Evolutionary conservation across 78 protist species (phyloP).

Genomic region (Bigelowiella natans): DNA sequence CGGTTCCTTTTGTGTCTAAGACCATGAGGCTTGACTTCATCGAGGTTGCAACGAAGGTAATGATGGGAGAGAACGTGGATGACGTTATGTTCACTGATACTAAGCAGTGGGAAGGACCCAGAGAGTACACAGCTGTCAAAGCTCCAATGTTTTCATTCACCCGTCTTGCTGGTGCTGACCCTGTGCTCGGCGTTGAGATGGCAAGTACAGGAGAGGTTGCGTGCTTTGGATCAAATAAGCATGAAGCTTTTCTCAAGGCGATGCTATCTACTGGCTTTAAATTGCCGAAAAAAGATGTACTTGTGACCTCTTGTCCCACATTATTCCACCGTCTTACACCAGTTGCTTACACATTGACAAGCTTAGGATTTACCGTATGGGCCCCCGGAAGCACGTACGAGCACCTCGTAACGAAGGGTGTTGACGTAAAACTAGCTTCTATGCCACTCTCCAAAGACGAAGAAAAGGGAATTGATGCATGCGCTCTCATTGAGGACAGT

Average conservation of each 20-base stretch:
- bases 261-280: conserved; percentile 68
- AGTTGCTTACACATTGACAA: neutral
- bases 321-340: neutral
- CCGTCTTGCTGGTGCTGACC: conserved; percentile 85
- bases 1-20: conserved; percentile 82
- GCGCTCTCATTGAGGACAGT: conserved; percentile 19
- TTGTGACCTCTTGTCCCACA: neutral
- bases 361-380: neutral
- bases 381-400: neutral
- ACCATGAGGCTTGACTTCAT: neutral
- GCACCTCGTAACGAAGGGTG: neutral
- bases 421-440: neutral
- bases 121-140: conserved; percentile 36
- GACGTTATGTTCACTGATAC: neutral
- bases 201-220: conserved; percentile 88
- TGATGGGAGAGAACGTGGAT: neutral
- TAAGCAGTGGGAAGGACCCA: neutral
- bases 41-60: neutral
- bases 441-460: neutral
- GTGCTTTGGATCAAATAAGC: conserved; percentile 66
- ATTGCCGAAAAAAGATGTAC: neutral
- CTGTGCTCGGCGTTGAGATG: conserved; percentile 93
- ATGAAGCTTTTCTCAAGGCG: conserved; percentile 87
- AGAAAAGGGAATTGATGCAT: neutral
- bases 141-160: conserved; percentile 91